Conservation (phyloP, 2,329 filamentous ascomycete genomes). For the Neopestalotiopsis clavispora region DNA sequence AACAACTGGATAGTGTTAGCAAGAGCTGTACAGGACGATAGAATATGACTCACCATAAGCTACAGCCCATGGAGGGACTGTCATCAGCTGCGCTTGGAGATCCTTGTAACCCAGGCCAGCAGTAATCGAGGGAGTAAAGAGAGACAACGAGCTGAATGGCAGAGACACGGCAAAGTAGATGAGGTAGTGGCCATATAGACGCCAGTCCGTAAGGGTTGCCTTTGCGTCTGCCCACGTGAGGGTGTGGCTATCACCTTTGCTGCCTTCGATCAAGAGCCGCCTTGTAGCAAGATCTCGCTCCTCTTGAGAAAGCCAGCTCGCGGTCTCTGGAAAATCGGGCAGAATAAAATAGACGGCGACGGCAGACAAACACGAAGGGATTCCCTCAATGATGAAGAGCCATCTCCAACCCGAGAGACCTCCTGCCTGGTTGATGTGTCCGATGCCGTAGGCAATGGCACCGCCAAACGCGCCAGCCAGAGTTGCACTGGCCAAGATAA, state of each 20-base stretch:
- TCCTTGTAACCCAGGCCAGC: conserved; percentile 39
- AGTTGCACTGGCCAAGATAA: conserved; percentile 70
- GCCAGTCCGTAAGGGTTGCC: conserved; percentile 68
- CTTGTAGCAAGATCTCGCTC: conserved; percentile 61
- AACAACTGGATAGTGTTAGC: conserved; percentile 27
- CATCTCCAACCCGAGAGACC: conserved; percentile 74
- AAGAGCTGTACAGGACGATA: neutral
- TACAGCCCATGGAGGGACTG: conserved; percentile 69
- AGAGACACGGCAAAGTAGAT: conserved; percentile 47
- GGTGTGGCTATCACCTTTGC: conserved; percentile 62
- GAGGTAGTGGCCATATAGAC: conserved; percentile 70
- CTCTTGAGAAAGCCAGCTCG: conserved; percentile 62
- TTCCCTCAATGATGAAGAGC: conserved; percentile 58
- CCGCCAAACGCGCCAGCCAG: conserved; percentile 79
- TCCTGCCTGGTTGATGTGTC: conserved; percentile 68
- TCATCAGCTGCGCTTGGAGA: conserved; percentile 64
- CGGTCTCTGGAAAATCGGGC: conserved; percentile 70
- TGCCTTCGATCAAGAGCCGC: conserved; percentile 51
- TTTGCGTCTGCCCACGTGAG: conserved; percentile 73
- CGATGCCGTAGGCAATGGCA: conserved; percentile 74
- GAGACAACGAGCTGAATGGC: conserved; percentile 39
- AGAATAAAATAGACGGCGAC: conserved; percentile 63
- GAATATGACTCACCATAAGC: conserved; percentile 39
- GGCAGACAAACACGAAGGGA: conserved; percentile 56
- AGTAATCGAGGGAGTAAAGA: conserved; percentile 65